phyloP scores from a whole-genome alignment of 345 rosid genomes.

The Eucalyptus tenuipes region DNA sequence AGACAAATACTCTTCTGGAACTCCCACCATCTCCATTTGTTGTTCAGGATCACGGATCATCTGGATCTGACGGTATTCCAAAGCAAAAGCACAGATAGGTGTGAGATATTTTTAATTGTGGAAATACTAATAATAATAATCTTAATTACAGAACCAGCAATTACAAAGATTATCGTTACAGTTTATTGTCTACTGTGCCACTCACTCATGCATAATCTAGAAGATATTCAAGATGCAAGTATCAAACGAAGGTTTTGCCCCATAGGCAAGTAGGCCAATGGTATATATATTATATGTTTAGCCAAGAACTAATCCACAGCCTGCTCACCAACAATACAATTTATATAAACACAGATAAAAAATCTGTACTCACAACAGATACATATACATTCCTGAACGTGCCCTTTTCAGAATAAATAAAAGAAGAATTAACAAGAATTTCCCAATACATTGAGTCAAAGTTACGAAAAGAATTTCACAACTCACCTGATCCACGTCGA shows the following conservation, averaged over 20 bases:
- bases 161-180: not conserved
- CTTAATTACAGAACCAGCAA: not conserved
- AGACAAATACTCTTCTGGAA: conserved; percentile 70
- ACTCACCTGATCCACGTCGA: conserved; percentile 60
- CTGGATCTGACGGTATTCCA: conserved; percentile 35
- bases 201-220: not conserved
- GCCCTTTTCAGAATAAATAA: not conserved
- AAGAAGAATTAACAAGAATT: not conserved
- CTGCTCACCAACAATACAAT: not conserved
- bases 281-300: not conserved
- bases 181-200: not conserved
- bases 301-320: not conserved
- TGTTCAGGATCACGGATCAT: conserved; percentile 74
- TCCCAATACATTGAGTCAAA: not conserved
- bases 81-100: not conserved
- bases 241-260: not conserved
- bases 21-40: conserved; percentile 85
- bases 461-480: not conserved
- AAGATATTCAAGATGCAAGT: not conserved
- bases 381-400: fast-evolving
- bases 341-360: not conserved
- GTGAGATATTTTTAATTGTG: not conserved
- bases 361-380: not conserved
- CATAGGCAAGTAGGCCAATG: not conserved
- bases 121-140: not conserved